Evolutionary conservation across 2,329 filamentous ascomycete genomes (phyloP), one percentile per base, ranked within the genome.

Genomic region (Colletotrichum tropicale): DNA sequence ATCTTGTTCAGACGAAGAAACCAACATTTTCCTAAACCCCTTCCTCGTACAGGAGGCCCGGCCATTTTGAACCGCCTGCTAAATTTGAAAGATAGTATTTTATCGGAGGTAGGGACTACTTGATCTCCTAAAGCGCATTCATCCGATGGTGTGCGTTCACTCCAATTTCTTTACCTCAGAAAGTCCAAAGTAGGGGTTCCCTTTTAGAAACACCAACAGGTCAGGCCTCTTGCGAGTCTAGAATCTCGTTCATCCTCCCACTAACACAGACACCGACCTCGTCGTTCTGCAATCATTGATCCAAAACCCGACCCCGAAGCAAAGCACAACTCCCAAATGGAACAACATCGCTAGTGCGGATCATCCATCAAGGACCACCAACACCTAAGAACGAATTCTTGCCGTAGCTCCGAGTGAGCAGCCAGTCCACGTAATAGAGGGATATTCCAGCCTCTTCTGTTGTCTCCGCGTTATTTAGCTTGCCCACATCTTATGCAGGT

Each of bases 161-260:
- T 48, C 1, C 0, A 0, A 7, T n/a, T 12, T 0, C 18, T 12
- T 9, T 4, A n/a, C 1, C 5, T 10, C 16, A n/a, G 8, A 2
- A 43, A 18, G 0, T 43, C 2, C n/a, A n/a, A n/a, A n/a, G n/a
- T n/a, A n/a, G n/a, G n/a, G n/a, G n/a, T n/a, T n/a, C n/a, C n/a
- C n/a, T n/a, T n/a, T n/a, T n/a, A n/a, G n/a, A n/a, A n/a, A n/a
- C n/a, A n/a, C n/a, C n/a, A n/a, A n/a, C n/a, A n/a, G n/a, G n/a
- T 1, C 2, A 43, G 38, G 38, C 8, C 38, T 0, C 38, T 0
- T 1, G 38, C 12, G 18, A n/a, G 18, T 0, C 5, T 48, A 0
- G 9, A 12, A n/a, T 48, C 38, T 7, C 18, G 5, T 43, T n/a
- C 3, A 12, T 48, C 0, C 5, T 48, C 18, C 38, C 12, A 43